Evolutionary conservation across 805 yeast genomes (phyloP), one percentile per base, ranked within the genome.

Genomic region (Wickerhamiella cacticola): DNA sequence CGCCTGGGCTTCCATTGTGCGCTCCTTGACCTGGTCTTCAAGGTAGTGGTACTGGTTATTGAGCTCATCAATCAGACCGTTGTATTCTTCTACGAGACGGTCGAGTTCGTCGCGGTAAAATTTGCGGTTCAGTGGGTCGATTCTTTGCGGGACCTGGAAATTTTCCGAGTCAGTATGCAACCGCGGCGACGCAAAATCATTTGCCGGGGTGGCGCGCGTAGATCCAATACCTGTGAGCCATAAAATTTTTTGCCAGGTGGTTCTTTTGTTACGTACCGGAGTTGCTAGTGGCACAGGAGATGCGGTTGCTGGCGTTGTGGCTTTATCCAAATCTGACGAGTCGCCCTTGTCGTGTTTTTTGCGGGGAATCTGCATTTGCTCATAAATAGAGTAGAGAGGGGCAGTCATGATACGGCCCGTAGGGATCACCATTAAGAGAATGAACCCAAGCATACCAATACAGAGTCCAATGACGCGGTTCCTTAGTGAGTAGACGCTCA

Each of bases 31-130:
- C 52, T 96, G 74, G 54, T 85, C 95, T 64, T 92, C 97, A 46
- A 89, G 63, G 57, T 81, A 80, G 4, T 80, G 69, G 58, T 89
- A 89, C 61, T 89, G 96, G 51, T 77, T 73, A 50, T 84, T 85
- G 29, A 89, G 70, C 57, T 85, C 95, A 57, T 80, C 84, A 3
- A 94, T 79, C 96, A 89, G 87, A 18, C 80, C 79, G 57, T 88
- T 87, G 64, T 88, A 89, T 0, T 95, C 89, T 31, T 80, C 88
- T 0, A 94, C 80, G 25, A 89, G 68, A 56, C 87, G 95, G 0
- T 89, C 81, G 40, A 89, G 70, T 64, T 89, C 98, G 67, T 92
- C 96, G 38, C 51, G 46, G 19, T 50, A 49, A 39, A 50, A 41
- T 24, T 33, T 25, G 5, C 57, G 48, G 19, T 49, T 45, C 25